Percentiles rank a stretch among this genome's conserved stretches.
Conservation (phyloP, 345 rosid species). For the Dovyalis caffra region DNA sequence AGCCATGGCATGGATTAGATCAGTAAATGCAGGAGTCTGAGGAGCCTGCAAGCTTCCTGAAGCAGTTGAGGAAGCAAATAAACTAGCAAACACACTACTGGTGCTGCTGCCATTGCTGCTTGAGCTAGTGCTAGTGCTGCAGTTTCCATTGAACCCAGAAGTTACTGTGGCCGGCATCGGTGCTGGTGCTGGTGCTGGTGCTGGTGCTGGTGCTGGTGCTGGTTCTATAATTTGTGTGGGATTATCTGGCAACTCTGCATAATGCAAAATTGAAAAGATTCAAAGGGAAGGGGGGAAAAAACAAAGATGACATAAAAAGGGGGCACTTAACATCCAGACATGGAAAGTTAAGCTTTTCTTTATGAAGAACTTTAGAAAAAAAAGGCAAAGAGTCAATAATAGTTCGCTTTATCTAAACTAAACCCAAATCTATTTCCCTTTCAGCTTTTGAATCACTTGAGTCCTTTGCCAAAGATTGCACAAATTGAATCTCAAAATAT, state of each 20-base stretch:
- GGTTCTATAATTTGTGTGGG: slow-evolving; percentile 45
- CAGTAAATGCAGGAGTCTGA: slow-evolving; percentile 42
- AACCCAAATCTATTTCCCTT: slow-evolving; percentile 23
- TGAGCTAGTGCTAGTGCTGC: slow-evolving; percentile 46
- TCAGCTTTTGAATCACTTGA: slow-evolving; percentile 28
- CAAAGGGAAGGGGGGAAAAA: no score
- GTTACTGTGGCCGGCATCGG: neutral
- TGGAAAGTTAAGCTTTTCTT: slow-evolving; percentile 30
- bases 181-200: slow-evolving; percentile 23
- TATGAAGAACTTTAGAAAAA: slow-evolving; percentile 16
- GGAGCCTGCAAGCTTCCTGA: slow-evolving; percentile 56
- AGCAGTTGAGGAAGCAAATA: slow-evolving; percentile 73
- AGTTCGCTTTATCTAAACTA: slow-evolving; percentile 31
- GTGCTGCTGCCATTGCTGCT: slow-evolving; percentile 52
- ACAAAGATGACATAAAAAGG: neutral
- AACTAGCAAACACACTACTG: slow-evolving; percentile 55
- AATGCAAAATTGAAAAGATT: neutral
- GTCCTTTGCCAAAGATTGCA: slow-evolving; percentile 25
- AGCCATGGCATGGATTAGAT: slow-evolving; percentile 48
- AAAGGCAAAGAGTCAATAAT: slow-evolving; percentile 35
- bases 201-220: slow-evolving; percentile 31
- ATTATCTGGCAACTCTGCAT: slow-evolving; percentile 52
- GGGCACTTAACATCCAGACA: slow-evolving; percentile 10
- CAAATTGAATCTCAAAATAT: slow-evolving; percentile 18
- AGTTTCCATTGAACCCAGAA: slow-evolving; percentile 47